phyloP scores from a whole-genome alignment of 331 rosid species.

The Quercus tomentella region DNA sequence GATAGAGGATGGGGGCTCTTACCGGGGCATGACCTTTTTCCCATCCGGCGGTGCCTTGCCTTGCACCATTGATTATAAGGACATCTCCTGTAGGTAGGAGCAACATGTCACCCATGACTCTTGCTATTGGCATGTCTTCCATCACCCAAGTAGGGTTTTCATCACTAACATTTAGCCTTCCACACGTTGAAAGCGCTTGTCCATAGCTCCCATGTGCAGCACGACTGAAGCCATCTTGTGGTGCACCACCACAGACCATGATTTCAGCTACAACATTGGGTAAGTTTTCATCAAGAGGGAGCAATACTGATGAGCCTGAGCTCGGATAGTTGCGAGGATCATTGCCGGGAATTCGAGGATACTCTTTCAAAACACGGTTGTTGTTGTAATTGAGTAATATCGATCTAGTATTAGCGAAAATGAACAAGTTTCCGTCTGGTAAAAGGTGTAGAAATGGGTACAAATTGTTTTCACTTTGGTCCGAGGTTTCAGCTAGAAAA shows the following conservation, averaged over 20 bases:
- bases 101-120: constrained; percentile 77
- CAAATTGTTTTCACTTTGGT: constrained; percentile 51
- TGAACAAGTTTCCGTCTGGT: constrained; percentile 70
- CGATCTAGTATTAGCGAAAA: constrained; percentile 62
- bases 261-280: constrained; percentile 34
- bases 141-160: constrained; percentile 53
- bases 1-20: constrained; percentile 38
- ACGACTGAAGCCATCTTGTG: constrained; percentile 21
- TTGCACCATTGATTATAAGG: constrained; percentile 55
- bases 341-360: constrained; percentile 49
- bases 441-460: constrained; percentile 72
- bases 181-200: constrained; percentile 41
- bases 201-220: constrained; percentile 29
- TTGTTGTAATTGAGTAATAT: constrained; percentile 42
- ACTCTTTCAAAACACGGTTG: constrained; percentile 43
- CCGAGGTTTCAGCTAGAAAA: constrained; percentile 50
- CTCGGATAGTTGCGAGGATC: constrained; percentile 82
- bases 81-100: constrained; percentile 63
- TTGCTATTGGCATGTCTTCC: constrained; percentile 64
- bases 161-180: constrained; percentile 40
- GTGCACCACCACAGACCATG: constrained; percentile 74
- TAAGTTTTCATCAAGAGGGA: constrained; percentile 57
- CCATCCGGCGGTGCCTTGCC: constrained; percentile 73
- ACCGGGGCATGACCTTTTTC: constrained; percentile 43
- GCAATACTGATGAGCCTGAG: constrained; percentile 67